A percentile compares a stretch with the other conserved stretches of the same genome.
Conservation (phyloP, 2,329 filamentous ascomycete genomes). For the Penicillium sp. region DNA sequence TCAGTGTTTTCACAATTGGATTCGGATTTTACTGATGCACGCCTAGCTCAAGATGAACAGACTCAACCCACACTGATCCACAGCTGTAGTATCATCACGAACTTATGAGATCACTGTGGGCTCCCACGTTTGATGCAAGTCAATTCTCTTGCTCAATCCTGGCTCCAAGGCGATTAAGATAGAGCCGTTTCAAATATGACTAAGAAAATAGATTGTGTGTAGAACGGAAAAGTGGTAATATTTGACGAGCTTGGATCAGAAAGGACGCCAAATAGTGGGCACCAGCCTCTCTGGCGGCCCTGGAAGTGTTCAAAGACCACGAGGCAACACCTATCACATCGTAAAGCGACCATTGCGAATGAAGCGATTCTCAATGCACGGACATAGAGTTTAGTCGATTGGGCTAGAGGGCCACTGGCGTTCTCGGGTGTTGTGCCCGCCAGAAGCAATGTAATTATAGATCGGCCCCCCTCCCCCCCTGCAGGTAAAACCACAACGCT, state of each 20-base stretch:
- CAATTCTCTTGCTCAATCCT: neutral
- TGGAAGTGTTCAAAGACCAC: neutral
- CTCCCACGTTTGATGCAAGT: slow-evolving; percentile 1
- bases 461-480: slow-evolving; percentile 30
- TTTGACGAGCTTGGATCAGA: slow-evolving; percentile 7
- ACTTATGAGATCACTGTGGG: slow-evolving; percentile 5
- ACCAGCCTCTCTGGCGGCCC: neutral
- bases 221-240: slow-evolving; percentile 2
- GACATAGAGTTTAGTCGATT: slow-evolving; percentile 13
- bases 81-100: neutral
- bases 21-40: too few relatives aligned
- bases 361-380: slow-evolving; percentile 9
- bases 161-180: slow-evolving; percentile 1
- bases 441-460: slow-evolving; percentile 34
- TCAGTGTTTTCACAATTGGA: too few relatives aligned
- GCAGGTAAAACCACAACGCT: slow-evolving; percentile 39
- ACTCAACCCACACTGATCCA: neutral
- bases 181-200: neutral
- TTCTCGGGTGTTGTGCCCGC: slow-evolving; percentile 12
- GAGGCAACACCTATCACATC: slow-evolving; percentile 13
- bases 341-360: neutral
- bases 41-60: neutral
- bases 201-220: neutral
- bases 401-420: slow-evolving; percentile 12
- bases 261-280: neutral